Conservation (phyloP, 805 yeast genomes). For the Suhomyces kilbournensis region DNA sequence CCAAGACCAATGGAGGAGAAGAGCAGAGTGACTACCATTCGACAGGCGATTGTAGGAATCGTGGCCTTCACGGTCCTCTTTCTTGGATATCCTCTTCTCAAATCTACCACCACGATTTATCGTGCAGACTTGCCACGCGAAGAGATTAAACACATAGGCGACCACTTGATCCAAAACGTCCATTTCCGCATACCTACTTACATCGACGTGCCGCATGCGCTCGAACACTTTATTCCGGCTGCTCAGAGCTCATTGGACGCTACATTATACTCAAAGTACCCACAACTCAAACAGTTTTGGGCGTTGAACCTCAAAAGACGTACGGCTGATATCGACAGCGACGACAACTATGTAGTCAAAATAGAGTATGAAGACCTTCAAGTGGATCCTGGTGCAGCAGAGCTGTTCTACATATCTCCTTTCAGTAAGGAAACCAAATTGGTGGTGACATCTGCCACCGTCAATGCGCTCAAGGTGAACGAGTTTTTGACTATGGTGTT, state of each 20-base stretch:
- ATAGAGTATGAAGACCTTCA: constrained; percentile 21
- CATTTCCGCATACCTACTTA: constrained; percentile 43
- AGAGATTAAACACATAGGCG: constrained; percentile 33
- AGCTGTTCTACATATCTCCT: constrained; percentile 33
- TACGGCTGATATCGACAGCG: constrained; percentile 11
- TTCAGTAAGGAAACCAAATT: constrained; percentile 31
- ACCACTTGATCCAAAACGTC: constrained; percentile 21
- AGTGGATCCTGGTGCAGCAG: constrained; percentile 11
- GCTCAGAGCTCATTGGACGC: constrained; percentile 37
- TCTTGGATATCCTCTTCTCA: constrained; percentile 22
- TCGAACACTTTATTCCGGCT: constrained; percentile 25
- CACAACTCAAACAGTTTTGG: constrained; percentile 28
- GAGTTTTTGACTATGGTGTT: constrained; percentile 36
- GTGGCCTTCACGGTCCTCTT: constrained; percentile 16
- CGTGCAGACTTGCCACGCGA: constrained; percentile 58
- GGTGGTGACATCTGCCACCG: constrained; percentile 22
- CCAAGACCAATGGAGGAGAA: neutral
- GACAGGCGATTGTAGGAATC: constrained; percentile 10
- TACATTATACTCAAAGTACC: constrained; percentile 19
- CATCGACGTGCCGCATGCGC: constrained; percentile 32
- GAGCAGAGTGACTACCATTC: constrained; percentile 6
- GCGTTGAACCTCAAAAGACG: constrained; percentile 20
- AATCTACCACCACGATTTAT: constrained; percentile 54
- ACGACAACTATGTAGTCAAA: constrained; percentile 37
- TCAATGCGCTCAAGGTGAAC: constrained; percentile 26